A percentile compares a stretch with the other conserved stretches of the same genome.
Evolutionary conservation across 441 rosid genomes (phyloP).

Genomic region (Eutrema salsugineum): DNA sequence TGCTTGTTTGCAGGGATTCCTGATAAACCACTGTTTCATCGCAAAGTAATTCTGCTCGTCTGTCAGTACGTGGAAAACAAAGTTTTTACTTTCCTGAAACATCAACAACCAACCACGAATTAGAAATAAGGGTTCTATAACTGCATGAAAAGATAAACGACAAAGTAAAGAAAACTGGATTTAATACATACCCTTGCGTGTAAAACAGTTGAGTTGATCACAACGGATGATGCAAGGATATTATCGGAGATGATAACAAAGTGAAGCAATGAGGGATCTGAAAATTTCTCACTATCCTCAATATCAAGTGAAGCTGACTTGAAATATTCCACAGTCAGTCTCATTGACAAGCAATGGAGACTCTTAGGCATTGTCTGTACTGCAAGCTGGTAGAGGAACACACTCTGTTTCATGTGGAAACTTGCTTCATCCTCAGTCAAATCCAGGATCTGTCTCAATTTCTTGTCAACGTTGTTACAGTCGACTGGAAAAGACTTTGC

Average conservation of each 20-base stretch:
- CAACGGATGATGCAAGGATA: conserved; percentile 86
- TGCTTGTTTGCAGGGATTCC: conserved; percentile 59
- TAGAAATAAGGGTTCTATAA: conserved; percentile 6
- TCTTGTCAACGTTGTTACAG: conserved; percentile 88
- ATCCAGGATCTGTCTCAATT: conserved; percentile 87
- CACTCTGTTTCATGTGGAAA: conserved; percentile 96
- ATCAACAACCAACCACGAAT: conserved; percentile 31
- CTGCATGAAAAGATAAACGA: background rate
- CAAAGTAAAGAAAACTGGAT: conserved; percentile 20
- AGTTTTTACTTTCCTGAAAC: conserved; percentile 76
- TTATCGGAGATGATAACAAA: conserved; percentile 74
- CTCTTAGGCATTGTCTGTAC: conserved; percentile 94
- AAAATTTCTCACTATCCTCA: conserved; percentile 51
- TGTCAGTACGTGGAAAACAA: conserved; percentile 89
- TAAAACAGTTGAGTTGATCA: conserved; percentile 77
- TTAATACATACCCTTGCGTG: conserved; percentile 55
- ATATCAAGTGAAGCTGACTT: conserved; percentile 45
- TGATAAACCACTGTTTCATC: conserved; percentile 80
- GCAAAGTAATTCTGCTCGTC: conserved; percentile 79
- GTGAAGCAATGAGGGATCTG: conserved; percentile 71
- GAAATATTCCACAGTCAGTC: conserved; percentile 86
- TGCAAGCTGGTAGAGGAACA: conserved; percentile 86
- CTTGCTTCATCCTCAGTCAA: conserved; percentile 87
- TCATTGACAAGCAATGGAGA: conserved; percentile 92
- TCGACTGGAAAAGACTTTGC: conserved; percentile 71